Evolutionary conservation across 2,329 filamentous ascomycete species (phyloP), one percentile per base, ranked within the genome.

Genomic region (Zymoseptoria ardabiliae): DNA sequence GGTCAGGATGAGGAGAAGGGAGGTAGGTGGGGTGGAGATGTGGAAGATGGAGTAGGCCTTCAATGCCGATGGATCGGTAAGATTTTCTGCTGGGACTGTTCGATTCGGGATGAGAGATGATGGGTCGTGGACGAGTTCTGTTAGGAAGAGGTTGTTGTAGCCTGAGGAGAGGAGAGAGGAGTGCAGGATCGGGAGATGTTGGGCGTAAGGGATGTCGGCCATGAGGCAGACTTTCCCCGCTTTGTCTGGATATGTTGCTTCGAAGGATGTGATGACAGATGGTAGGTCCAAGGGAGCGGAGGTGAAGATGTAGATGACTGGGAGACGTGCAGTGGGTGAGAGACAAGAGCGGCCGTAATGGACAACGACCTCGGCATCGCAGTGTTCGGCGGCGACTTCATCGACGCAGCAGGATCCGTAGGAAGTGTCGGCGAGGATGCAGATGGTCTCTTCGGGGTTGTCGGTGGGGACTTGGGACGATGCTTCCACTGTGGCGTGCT

Each of bases 361-460:
- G 13, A 99, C 87, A 1, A 97, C 89, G 0, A 91, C 90, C 62
- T 97, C 88, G 6, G 94, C 92, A 68, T 91, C 83, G 17, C 91
- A 88, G 72, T 99, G 94, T 73, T 99, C 92, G 2, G 94, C 94
- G 0, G 94, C 94, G 49, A 97, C 87, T 76, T 99, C 94, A 70
- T 99, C 94, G 19, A 97, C 92, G 70, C 94, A 99, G 76, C 94
- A 99, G 0, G 93, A 88, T 61, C 94, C 95, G 75, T 97, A 99
- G 1, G 93, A 97, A 2, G 94, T 97, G 74, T 99, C 94, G 30
- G 88, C 94, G 19, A 99, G 79, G 61, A 99, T 92, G 68, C 89
- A 96, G 56, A 97, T 79, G 62, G 80, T 75, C 57, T 76, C 74
- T 8, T 55, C 22, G 13, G 21, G 17, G 2, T 49, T 53, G 17